Base-by-base conservation (phyloP, 2,329 filamentous ascomycete genomes). In the Chrysosporium keratinophilum region DNA sequence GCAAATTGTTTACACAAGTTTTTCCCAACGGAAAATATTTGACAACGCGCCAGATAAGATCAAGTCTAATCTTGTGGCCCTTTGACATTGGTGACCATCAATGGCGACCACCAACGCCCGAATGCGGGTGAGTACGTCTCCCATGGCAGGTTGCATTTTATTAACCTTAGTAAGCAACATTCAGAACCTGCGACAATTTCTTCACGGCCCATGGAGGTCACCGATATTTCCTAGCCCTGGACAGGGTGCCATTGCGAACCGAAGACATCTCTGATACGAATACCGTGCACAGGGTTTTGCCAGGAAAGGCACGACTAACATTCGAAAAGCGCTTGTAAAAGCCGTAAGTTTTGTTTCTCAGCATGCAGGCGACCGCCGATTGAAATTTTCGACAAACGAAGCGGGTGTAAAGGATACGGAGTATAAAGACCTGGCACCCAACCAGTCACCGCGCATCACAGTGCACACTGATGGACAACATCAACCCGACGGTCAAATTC, bases 271-370 rank as follows among this genome's bases (percentile, higher is more conserved):
- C 49, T 11, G 23, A 44, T 44, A 51, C 40, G 48, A 28, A 28
- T 17, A 11, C 35, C 14, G 14, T 10, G 15, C n/a, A 17, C 14
- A 19, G 11, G 6, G 17, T 17, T 15, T 9, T 41, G 7, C 9
- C 19, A 19, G 9, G 17, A 15, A 35, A 9, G 20, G 19, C 17
- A 23, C 11, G 6, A 40, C 23, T 47, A 14, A 40, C 17, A 39
- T 2, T 37, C n/a, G 35, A n/a, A 37, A 17, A 10, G 20, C 17
- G 28, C 19, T 15, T n/a, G 15, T 14, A 43, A 20, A 50, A 43
- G 40, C 49, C 39, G 49, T 35, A 23, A 51, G 31, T 51, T 35
- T 44, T 31, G 49, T 44, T 51, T 51, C 39, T 51, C 49, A 51
- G 31, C 40, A 19, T 44, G 49, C 40, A 28, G 23, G 49, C 40